These are phyloP conservation scores for Backusella liffmaniae DNA, from an alignment of 192 early-diverging fungal species.

Conservation along the genomic window DNA sequence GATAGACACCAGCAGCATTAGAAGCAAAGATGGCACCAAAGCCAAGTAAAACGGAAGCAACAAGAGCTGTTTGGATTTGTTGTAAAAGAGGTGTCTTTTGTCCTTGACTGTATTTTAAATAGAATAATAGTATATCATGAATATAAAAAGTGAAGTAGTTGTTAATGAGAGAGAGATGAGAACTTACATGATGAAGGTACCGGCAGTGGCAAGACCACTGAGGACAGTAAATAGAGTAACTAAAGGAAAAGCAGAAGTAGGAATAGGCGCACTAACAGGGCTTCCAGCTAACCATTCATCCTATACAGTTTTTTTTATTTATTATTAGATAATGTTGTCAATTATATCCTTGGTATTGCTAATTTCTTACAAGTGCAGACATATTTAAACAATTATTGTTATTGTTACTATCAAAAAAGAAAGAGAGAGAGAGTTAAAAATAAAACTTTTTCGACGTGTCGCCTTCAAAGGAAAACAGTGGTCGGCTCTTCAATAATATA, in stretches of 20 bases:
- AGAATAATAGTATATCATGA: background rate
- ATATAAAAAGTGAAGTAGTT: too few species aligned
- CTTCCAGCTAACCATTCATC: slow-evolving; percentile 27
- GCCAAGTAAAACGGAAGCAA: slow-evolving; percentile 38
- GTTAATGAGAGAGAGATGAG: background rate
- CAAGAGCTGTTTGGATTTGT: slow-evolving; percentile 31
- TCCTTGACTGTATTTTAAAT: background rate
- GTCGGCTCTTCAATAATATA: background rate
- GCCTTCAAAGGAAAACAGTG: background rate
- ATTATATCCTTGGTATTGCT: background rate
- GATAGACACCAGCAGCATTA: slow-evolving; percentile 41
- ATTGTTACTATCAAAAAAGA: background rate
- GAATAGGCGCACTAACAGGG: slow-evolving; percentile 21
- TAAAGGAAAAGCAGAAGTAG: slow-evolving; percentile 20
- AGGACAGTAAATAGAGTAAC: slow-evolving; percentile 16
- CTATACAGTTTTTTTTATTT: slow-evolving; percentile 5
- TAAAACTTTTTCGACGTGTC: background rate
- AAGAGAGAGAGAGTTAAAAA: background rate
- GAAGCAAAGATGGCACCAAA: slow-evolving; percentile 40
- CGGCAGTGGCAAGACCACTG: slow-evolving; percentile 23
- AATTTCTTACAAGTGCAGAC: slow-evolving; percentile 21
- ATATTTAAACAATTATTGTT: slow-evolving; percentile 2
- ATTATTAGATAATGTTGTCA: background rate
- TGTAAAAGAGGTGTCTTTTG: slow-evolving; percentile 15
- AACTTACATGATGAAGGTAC: slow-evolving; percentile 33